Base-by-base conservation (phyloP, 352 stramenopile species). In the Phytophthora syringae region DNA sequence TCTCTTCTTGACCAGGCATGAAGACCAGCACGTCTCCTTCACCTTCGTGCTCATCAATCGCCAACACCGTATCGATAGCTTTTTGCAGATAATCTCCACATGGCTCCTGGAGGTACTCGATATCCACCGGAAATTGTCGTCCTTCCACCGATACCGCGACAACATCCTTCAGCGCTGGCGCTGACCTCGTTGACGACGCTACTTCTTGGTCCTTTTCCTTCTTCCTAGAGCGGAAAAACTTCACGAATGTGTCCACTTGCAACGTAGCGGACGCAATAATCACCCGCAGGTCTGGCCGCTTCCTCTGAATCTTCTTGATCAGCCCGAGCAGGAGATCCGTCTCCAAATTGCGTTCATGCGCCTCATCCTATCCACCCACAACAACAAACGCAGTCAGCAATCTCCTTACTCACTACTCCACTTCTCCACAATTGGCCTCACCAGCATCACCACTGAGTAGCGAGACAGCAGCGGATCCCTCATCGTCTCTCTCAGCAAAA, bases 401-500 rank as follows among this genome's bases (percentile, higher is more conserved):
- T 25, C 1, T 3, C 52, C 10, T 20, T 32, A 32, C 34, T 59
- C 2, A n/a, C 42, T 7, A 24, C n/a, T 48, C 37, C 16, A 21
- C 39, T 28, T 47, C 34, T 24, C 0, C 11, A 52, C 20, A 18
- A 11, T 3, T 47, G 2, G 20, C 28, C 60, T 51, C 51, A 92
- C 84, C 70, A 94, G 66, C 76, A 94, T 93, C 52, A 94, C 84
- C 7, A 94, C 86, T 22, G 85, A 92, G 67, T 94, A 94, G 3
- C 75, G 67, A 2, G 79, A 89, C 30, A 94, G 76, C 53, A 94
- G 57, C 37, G 86, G 86, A 51, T 94, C 86, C 34, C 86, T 64
- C 84, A 94, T 93, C 5, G 83, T 92, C 73, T 99, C 98, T 42
- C 98, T 84, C 42, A 99, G 76, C 34, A 99, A 79, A 89, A 99